Conservation (phyloP, 1,139 yeast species). For the Pichia sp. region DNA sequence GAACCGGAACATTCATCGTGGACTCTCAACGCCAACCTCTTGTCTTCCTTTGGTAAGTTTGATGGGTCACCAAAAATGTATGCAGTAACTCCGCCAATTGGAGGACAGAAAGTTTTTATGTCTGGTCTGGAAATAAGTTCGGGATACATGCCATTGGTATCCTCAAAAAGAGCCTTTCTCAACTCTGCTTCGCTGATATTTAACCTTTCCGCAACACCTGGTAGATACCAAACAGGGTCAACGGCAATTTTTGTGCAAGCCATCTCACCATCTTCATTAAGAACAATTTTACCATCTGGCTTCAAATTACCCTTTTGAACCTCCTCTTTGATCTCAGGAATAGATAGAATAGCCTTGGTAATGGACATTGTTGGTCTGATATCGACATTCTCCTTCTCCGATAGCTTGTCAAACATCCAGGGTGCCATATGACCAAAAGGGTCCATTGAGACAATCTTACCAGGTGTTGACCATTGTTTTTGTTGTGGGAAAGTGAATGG, state of each 20-base stretch:
- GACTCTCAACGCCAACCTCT: constrained; percentile 46
- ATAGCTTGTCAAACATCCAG: constrained; percentile 40
- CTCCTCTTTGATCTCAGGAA: constrained; percentile 47
- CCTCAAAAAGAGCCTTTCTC: constrained; percentile 51
- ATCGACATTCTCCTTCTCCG: constrained; percentile 39
- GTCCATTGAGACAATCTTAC: constrained; percentile 54
- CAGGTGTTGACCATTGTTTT: constrained; percentile 45
- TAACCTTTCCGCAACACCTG: constrained; percentile 56
- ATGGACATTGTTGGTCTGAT: constrained; percentile 55
- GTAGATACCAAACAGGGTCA: constrained; percentile 61
- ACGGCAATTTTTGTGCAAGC: constrained; percentile 55
- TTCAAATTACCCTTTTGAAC: constrained; percentile 41
- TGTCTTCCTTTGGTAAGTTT: constrained; percentile 40
- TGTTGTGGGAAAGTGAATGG: constrained; percentile 46
- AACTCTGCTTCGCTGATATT: constrained; percentile 47
- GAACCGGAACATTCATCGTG: constrained; percentile 63
- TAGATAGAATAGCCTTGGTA: constrained; percentile 54
- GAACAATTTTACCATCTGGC: constrained; percentile 51
- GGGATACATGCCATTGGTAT: constrained; percentile 60
- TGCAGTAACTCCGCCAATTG: constrained; percentile 57
- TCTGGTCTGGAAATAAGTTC: constrained; percentile 58
- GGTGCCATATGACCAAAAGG: constrained; percentile 59
- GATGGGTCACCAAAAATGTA: constrained; percentile 56
- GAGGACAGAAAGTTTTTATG: constrained; percentile 53
- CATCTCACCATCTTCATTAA: constrained; percentile 50